Base-by-base conservation (phyloP, 2,329 filamentous ascomycete genomes). In the Claviceps lovelessii region DNA sequence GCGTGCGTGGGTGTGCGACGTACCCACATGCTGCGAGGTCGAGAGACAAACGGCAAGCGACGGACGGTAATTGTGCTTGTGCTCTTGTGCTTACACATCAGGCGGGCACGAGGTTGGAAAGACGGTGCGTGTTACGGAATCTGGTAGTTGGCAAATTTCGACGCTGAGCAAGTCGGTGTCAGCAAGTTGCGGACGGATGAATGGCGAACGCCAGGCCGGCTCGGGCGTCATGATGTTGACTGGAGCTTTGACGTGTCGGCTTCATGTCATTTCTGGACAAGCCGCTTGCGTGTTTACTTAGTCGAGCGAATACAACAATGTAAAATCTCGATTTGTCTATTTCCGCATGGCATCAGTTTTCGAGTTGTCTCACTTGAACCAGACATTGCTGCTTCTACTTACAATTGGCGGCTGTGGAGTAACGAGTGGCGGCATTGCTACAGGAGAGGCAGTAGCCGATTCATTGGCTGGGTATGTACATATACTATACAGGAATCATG, bases 1-100 rank as follows among this genome's bases (percentile, higher is more conserved):
- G 31, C 37, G 49, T 44, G 52, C 33, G 51, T 41, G 19, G 29
- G 53, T 31, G 47, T 46, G 44, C 29, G 48, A 44, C 52, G 52
- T 31, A 46, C 23, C 52, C 53, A 53, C 44, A 54, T 52, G 37
- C 53, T 37, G 37, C 45, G 28, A 55, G 28, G 11, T 42, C 37
- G 39, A 41, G 37, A 51, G 35, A 37, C 31, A 11, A 2, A 23
- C 11, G 7, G 17, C 23, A 13, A 23, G 15, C 23, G 7, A 46
- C 19, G 28, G 44, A 29, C 28, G 11, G 13, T 11, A 17, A 46
- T 17, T 46, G 11, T 46, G 44, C 44, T 28, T 23, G 19, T 23
- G 10, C 35, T 37, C 10, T n/a, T n/a, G 35, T 37, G 41, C 41
- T 44, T 44, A 3, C 42, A 23, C n/a, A n/a, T 23, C n/a, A 44